These are phyloP conservation scores for Haematococcus lacustris DNA, from an alignment of 139 green algal species.

Conservation along the genomic window DNA sequence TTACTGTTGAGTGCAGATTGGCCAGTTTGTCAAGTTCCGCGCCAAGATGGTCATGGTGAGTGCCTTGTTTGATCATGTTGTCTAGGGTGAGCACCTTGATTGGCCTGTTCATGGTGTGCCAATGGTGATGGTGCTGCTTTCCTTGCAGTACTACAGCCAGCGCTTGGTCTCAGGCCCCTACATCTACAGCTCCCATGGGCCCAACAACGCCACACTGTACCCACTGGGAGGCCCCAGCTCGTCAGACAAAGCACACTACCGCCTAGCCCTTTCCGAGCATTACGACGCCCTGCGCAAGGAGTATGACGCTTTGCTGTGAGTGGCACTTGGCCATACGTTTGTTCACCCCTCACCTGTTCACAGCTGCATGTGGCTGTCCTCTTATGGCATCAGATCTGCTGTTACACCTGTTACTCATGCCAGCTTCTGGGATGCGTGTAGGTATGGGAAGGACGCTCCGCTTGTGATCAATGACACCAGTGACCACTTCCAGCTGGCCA, in stretches of 20 bases:
- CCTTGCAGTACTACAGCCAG: not conserved
- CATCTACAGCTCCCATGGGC: not conserved
- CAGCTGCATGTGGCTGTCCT: not conserved
- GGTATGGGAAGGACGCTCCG: not conserved
- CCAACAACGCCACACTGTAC: not conserved
- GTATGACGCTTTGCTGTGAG: slow-evolving; percentile 2
- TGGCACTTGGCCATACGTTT: not conserved
- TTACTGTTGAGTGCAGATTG: not conserved
- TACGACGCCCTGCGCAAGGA: not conserved
- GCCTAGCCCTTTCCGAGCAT: not conserved
- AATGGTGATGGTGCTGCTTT: not conserved
- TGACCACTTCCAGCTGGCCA: not conserved
- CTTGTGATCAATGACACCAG: not conserved
- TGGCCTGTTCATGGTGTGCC: not conserved
- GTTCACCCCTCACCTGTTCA: not conserved
- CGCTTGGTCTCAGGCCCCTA: not conserved
- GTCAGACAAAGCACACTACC: not conserved
- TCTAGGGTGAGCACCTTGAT: not conserved
- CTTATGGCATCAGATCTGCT: not conserved
- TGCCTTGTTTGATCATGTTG: not conserved
- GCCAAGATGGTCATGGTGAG: not conserved
- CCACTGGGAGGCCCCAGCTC: not conserved
- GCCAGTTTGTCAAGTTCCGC: too few species aligned
- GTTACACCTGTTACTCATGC: not conserved
- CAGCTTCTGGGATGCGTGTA: too few species aligned